Conservation (phyloP, 2,329 filamentous ascomycete species). For the Venturia asperata region DNA sequence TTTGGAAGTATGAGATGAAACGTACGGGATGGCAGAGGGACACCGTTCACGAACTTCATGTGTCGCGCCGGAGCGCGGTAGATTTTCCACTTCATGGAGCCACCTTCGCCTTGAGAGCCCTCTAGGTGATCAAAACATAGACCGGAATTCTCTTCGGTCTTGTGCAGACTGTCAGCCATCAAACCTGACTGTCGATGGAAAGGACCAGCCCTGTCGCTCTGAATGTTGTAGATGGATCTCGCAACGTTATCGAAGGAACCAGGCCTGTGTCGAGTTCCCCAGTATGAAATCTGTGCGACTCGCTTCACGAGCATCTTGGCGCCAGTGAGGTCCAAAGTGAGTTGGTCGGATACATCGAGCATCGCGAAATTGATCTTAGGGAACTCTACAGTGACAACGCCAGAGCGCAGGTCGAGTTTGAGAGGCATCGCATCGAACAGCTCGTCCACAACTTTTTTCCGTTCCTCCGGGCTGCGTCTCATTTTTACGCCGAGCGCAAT, state of each 20-base stretch:
- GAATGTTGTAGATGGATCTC: background rate
- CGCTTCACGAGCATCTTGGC: background rate
- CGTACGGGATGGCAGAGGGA: background rate
- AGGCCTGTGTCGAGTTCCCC: background rate
- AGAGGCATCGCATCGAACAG: slow-evolving; percentile 24
- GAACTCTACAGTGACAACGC: slow-evolving; percentile 24
- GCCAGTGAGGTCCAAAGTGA: background rate
- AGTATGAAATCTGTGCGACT: background rate
- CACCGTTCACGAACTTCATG: background rate
- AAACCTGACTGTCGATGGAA: background rate
- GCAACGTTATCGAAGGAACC: background rate
- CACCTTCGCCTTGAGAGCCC: background rate
- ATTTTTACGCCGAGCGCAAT: background rate
- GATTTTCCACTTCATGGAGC: slow-evolving; percentile 7
- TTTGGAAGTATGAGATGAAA: background rate
- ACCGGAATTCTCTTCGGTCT: background rate
- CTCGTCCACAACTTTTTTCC: background rate
- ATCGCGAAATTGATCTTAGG: background rate
- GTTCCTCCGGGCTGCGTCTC: background rate
- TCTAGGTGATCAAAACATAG: background rate
- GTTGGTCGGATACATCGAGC: background rate
- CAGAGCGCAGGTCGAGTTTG: slow-evolving; percentile 20
- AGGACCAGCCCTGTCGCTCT: background rate
- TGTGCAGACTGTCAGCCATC: background rate
- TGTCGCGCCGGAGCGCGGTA: background rate